Evolutionary conservation across 176 grass and related monocot genomes (phyloP).

Genomic region (Carex kokanica): DNA sequence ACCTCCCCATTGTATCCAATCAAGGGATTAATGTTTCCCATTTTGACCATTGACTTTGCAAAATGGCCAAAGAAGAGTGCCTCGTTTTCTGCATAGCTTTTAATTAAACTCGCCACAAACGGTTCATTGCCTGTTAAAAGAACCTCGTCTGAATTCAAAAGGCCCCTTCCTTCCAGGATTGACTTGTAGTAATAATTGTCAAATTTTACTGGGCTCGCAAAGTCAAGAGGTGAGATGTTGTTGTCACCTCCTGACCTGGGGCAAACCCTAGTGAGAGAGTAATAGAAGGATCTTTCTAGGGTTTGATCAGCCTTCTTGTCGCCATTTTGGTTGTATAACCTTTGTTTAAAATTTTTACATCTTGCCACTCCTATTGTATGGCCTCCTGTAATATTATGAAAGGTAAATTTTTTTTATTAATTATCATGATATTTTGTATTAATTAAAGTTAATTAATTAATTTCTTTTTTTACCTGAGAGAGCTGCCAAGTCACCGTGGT

Average conservation of each 20-base stretch:
- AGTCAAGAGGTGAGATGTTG: constrained; percentile 52
- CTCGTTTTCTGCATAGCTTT: constrained; percentile 58
- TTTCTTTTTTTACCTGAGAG: constrained; percentile 53
- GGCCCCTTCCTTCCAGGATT: constrained; percentile 52
- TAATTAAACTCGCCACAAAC: constrained; percentile 45
- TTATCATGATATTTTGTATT: background rate
- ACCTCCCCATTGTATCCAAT: constrained; percentile 51
- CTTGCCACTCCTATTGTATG: constrained; percentile 74
- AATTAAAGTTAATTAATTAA: background rate
- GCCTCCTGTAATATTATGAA: constrained; percentile 46
- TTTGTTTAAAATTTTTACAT: constrained; percentile 74
- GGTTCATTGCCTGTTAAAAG: constrained; percentile 52
- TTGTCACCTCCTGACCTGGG: constrained; percentile 58
- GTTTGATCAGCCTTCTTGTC: constrained; percentile 51
- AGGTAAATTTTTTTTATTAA: background rate
- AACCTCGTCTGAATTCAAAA: constrained; percentile 81
- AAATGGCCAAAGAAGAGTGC: constrained; percentile 66
- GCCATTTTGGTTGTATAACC: constrained; percentile 72
- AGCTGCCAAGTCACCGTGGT: constrained; percentile 66
- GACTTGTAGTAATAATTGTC: constrained; percentile 86
- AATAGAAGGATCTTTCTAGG: constrained; percentile 44
- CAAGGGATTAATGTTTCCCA: constrained; percentile 62
- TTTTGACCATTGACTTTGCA: constrained; percentile 66
- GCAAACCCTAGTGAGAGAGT: constrained; percentile 43
- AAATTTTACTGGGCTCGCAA: constrained; percentile 47